phyloP scores from a whole-genome alignment of 2,329 filamentous ascomycete genomes.

The Alternaria alternata region DNA sequence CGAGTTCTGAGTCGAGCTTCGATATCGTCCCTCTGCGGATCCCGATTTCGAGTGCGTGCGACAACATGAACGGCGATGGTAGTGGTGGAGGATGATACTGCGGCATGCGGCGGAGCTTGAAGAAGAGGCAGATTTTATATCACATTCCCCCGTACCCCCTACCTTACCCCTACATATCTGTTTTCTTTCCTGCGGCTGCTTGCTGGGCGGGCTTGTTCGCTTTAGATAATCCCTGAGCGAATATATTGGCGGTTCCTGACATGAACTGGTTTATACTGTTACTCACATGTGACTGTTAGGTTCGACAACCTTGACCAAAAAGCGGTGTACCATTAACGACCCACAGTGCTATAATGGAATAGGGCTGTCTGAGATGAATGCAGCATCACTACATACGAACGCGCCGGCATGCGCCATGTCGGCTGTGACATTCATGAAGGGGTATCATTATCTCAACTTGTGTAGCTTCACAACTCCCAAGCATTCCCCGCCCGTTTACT shows the following conservation, averaged over 20 bases:
- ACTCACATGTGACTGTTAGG: neutral
- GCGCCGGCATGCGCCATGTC: neutral
- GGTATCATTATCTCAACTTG: slow-evolving; percentile 11
- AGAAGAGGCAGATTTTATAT: slow-evolving; percentile 27
- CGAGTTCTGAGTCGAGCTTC: slow-evolving; percentile 36
- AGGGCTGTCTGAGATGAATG: neutral
- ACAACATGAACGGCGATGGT: slow-evolving; percentile 3
- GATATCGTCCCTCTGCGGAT: slow-evolving; percentile 14
- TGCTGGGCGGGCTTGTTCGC: slow-evolving; percentile 39
- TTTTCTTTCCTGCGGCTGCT: slow-evolving; percentile 35
- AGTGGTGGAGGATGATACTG: slow-evolving; percentile 17
- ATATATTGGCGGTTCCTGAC: slow-evolving; percentile 32
- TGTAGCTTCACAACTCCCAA: neutral
- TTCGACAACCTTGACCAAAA: neutral
- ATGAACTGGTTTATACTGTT: slow-evolving; percentile 6
- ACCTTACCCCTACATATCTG: slow-evolving; percentile 38
- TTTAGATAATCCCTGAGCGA: slow-evolving; percentile 45
- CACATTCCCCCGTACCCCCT: slow-evolving; percentile 17
- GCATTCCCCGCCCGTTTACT: neutral
- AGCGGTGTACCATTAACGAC: neutral
- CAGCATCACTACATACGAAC: neutral
- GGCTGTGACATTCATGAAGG: neutral
- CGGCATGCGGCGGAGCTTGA: slow-evolving; percentile 18
- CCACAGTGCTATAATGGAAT: neutral
- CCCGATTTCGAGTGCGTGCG: slow-evolving; percentile 27